These are phyloP conservation scores for Papiliotrema fonsecae DNA, from an alignment of 1,284 basidiomycete genomes.

Conservation along the genomic window DNA sequence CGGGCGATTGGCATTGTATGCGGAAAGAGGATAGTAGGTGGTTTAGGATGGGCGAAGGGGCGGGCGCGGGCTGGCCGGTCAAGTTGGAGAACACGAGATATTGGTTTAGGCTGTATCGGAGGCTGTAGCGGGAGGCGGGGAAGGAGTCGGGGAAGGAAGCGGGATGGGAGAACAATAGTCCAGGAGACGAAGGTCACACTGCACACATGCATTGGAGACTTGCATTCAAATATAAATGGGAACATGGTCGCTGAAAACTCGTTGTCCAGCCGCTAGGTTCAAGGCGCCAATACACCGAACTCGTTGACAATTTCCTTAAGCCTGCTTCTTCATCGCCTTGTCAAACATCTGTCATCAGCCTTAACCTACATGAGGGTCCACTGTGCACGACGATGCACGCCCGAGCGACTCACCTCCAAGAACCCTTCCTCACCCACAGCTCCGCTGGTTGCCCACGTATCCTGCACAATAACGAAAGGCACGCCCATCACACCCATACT, in stretches of 20 bases:
- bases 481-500: slow-evolving; percentile 49
- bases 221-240: neutral
- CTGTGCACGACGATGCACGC: no score
- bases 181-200: neutral
- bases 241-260: neutral
- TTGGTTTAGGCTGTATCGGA: slow-evolving; percentile 44
- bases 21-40: slow-evolving; percentile 41
- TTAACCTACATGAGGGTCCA: neutral
- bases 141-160: no score
- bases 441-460: slow-evolving; percentile 45
- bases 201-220: neutral
- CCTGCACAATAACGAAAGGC: slow-evolving; percentile 49
- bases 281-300: no score
- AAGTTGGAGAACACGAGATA: slow-evolving; percentile 50
- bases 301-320: no score
- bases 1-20: slow-evolving; percentile 35
- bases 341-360: slow-evolving; percentile 15
- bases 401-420: slow-evolving; percentile 41
- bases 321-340: slow-evolving; percentile 17
- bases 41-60: slow-evolving; percentile 43
- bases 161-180: no score
- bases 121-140: no score
- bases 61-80: slow-evolving; percentile 39
- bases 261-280: no score
- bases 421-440: slow-evolving; percentile 52